Base-by-base conservation (phyloP, 2,329 filamentous ascomycete genomes). In the Fusarium sp. region DNA sequence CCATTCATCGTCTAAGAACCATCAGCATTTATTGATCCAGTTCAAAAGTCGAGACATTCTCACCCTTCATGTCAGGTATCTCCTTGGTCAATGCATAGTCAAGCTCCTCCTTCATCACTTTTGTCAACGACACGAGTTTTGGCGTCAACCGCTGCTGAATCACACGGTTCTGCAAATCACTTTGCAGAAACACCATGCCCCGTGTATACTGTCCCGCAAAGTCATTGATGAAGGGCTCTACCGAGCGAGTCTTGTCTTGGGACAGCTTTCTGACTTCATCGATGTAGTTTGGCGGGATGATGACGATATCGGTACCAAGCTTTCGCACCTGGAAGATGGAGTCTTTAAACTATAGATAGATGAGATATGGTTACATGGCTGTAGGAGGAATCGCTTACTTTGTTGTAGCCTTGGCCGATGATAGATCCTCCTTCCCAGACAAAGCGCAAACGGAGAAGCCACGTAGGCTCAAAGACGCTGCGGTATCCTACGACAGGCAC, bases 11-110 rank as follows among this genome's bases (percentile, higher is more conserved):
- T 52, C 33, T 52, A 17, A 20, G 1, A 26, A 20, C 3, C 0
- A 6, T 52, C 3, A 52, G 18, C 4, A 52, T 6, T n/a, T 2
- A n/a, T 3, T 0, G 2, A 36, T 4, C 1, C 0, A 18, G 15
- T 17, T 3, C 3, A 9, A 13, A 7, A 8, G 7, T 0, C 6
- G 6, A 49, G 14, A 49, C 4, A 5, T 5, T 20, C 28, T 33
- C 4, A 26, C 49, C 18, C 17, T 38, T 52, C n/a, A 52, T 52
- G 14, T 38, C 33, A 22, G 49, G 33, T n/a, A 52, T 36, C 49
- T 38, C 49, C 22, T 52, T 52, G 3, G 7, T 52, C 13, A 38
- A 26, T 11, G 49, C 33, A 26, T 52, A 52, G 9, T 52, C 49
- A 2, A 52, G n/a, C 6, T 52, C 49, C 1, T 26, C 49, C 31